These are phyloP conservation scores for Trichoderma breve DNA, from an alignment of 2,329 filamentous ascomycete species.

Conservation along the genomic window DNA sequence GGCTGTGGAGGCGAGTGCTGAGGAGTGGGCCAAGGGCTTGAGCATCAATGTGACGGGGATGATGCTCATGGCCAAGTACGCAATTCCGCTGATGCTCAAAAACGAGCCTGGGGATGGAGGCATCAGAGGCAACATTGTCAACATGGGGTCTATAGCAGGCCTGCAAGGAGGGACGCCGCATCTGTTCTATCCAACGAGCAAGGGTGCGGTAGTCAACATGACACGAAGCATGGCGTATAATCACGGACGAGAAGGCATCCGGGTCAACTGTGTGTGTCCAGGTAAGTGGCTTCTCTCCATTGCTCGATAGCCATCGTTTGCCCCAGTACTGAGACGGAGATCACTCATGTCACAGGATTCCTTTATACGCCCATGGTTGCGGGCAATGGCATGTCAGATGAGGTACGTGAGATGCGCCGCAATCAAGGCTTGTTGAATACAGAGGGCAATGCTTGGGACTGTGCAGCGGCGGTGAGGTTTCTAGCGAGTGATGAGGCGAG, in stretches of 20 bases:
- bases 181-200: conserved; percentile 47
- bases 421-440: conserved; percentile 40
- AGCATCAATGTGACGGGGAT: conserved; percentile 64
- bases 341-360: conserved; percentile 32
- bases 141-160: conserved; percentile 62
- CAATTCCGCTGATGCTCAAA: conserved; percentile 57
- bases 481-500: conserved; percentile 40
- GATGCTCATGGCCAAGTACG: conserved; percentile 62
- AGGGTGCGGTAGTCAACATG: conserved; percentile 51
- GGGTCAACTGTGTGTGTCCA: conserved; percentile 51
- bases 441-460: conserved; percentile 46
- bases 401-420: conserved; percentile 38
- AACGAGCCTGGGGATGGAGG: conserved; percentile 43
- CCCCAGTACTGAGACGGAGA: not conserved
- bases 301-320: not conserved
- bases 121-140: conserved; percentile 53
- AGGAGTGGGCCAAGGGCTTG: conserved; percentile 54
- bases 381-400: conserved; percentile 38
- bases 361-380: conserved; percentile 50
- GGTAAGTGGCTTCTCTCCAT: conserved; percentile 26
- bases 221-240: conserved; percentile 52
- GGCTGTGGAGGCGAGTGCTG: conserved; percentile 59
- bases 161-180: conserved; percentile 45
- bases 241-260: conserved; percentile 44
- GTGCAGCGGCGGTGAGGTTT: conserved; percentile 40